phyloP scores from a whole-genome alignment of 1,284 basidiomycete genomes.

The Leccinum griseonigrum region DNA sequence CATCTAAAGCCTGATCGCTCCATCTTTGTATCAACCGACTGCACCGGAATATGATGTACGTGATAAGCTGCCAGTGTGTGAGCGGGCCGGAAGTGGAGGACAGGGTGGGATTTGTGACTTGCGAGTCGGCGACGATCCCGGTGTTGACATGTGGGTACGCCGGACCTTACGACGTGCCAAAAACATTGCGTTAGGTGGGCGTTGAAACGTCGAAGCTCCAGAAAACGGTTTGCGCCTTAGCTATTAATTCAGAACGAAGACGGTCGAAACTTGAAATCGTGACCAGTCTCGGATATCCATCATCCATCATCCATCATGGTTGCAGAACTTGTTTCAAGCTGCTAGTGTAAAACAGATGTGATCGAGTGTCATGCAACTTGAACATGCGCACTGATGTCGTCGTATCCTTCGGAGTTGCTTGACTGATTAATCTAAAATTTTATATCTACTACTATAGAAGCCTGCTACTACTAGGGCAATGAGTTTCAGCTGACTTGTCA shows the following conservation, averaged over 20 bases:
- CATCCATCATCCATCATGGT: not conserved
- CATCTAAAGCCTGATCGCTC: not conserved
- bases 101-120: not conserved
- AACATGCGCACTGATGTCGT: not conserved
- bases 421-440: not conserved
- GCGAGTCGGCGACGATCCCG: not conserved
- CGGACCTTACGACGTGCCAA: not conserved
- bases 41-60: not conserved
- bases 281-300: not conserved
- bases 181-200: not conserved
- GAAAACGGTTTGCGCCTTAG: not conserved
- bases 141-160: not conserved
- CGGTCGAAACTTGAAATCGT: not conserved
- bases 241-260: not conserved
- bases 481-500: not conserved
- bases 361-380: not conserved
- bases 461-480: no score
- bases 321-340: not conserved
- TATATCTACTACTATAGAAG: no score
- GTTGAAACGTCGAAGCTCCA: not conserved
- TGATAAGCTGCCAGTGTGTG: not conserved
- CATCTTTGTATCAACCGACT: not conserved
- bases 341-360: not conserved
- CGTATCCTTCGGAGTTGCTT: not conserved
- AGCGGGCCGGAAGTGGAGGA: not conserved